These are phyloP conservation scores for Closterium sp. DNA, from an alignment of 139 green algal species.

Conservation along the genomic window DNA sequence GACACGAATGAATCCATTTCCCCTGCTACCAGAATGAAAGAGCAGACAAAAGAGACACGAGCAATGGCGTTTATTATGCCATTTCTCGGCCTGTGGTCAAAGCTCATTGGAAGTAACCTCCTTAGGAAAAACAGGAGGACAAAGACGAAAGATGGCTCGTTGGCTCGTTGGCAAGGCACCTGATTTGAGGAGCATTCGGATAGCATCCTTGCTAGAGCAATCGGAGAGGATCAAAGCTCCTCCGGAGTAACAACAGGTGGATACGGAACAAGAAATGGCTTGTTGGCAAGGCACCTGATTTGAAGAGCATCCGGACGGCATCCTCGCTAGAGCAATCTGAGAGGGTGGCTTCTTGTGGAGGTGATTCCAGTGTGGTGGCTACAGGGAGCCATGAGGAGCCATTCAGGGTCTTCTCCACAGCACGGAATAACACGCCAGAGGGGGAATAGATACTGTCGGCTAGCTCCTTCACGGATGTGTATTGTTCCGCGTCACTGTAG, in stretches of 20 bases:
- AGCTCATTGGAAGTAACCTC: no score
- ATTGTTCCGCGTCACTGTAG: background rate
- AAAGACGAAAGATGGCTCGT: no score
- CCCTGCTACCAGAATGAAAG: no score
- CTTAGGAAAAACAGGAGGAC: no score
- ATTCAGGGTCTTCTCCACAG: background rate
- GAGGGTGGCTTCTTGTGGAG: background rate
- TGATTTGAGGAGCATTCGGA: no score
- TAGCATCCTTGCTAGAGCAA: no score
- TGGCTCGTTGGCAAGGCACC: no score
- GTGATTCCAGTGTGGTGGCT: background rate
- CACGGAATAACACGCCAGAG: background rate
- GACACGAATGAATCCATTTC: no score
- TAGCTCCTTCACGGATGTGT: background rate
- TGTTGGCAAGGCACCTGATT: background rate
- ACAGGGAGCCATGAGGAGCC: background rate
- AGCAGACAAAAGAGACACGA: no score
- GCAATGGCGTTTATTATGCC: no score
- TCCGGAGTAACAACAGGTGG: background rate
- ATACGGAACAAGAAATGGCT: background rate
- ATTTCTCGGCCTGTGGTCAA: no score
- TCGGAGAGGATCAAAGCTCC: no score
- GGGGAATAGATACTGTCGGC: background rate
- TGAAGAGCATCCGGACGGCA: background rate
- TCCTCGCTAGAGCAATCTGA: background rate